Base-by-base conservation (phyloP, 208 protist genomes). In the Trypanosoma conorhini region DNA sequence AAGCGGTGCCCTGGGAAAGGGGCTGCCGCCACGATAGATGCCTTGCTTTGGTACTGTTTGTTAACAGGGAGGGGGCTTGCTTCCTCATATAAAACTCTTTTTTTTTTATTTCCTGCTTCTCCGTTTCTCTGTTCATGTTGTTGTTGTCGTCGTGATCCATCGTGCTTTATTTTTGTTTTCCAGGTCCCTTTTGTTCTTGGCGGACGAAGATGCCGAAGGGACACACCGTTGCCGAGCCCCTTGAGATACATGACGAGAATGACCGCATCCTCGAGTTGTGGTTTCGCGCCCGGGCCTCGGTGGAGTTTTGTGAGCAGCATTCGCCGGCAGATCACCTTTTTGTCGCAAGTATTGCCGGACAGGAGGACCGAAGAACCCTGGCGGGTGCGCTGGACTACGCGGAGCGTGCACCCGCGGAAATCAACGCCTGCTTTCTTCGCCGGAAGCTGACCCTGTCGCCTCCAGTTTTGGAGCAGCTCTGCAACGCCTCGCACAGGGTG, bases 181-280 rank as follows among this genome's bases (percentile, higher is more conserved):
- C 22, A 62, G 3, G 54, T 52, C 5, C 40, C 42, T 60, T 66
- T 38, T 60, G 38, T 64, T 26, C 58, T 30, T 51, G 4, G 4
- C 51, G 12, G 13, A 22, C 50, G 24, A 58, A 56, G 9, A 77
- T 77, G 72, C 64, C 72, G 1, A 77, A 72, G 31, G 5, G 22
- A 22, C 51, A 50, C 54, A 60, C 56, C 15, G 59, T 42, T 46
- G 66, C 65, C 12, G 66, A 77, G 31, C 56, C 66, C 0, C 28
- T 77, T 31, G 42, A 38, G 28, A 68, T 68, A 19, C 42, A 33
- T 28, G 52, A 67, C 33, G 72, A 77, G 61, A 72, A 77, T 63
- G 72, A 77, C 5, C 72, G 72, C 42, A 70, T 72, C 54, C 24
- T 77, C 0, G 72, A 77, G 33, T 19, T 77, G 19, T 77, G 72